These are phyloP conservation scores for Vaccinium macrocarpon DNA, from an alignment of 148 eudicot genomes.

Conservation along the genomic window DNA sequence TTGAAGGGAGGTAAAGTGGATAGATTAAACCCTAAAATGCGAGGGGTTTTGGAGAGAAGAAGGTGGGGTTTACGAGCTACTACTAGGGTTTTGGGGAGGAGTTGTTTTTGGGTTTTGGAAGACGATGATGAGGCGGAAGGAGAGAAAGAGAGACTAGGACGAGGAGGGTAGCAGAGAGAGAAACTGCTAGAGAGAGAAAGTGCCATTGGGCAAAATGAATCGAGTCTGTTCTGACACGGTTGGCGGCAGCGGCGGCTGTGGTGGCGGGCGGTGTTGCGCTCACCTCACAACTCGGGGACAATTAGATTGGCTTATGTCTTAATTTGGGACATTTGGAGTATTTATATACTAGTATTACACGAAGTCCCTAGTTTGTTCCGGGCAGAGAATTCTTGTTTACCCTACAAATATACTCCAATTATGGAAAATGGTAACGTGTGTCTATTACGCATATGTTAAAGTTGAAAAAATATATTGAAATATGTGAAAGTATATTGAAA, in stretches of 20 bases:
- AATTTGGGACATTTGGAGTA: too few species aligned
- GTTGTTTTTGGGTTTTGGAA: background rate
- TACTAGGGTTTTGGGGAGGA: background rate
- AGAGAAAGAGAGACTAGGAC: background rate
- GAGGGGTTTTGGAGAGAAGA: background rate
- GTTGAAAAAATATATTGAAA: too few species aligned
- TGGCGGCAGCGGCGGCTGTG: background rate
- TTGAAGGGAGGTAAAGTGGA: background rate
- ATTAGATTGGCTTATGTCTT: background rate
- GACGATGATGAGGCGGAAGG: background rate
- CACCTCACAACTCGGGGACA: background rate
- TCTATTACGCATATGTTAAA: too few species aligned
- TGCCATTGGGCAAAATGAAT: background rate
- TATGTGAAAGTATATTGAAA: too few species aligned
- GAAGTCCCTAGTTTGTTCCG: too few species aligned
- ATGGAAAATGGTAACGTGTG: too few species aligned
- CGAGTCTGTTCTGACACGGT: background rate
- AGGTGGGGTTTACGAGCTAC: background rate
- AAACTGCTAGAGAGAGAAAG: constrained; percentile 2
- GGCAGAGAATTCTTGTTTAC: too few species aligned
- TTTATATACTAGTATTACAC: too few species aligned
- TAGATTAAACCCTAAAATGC: background rate
- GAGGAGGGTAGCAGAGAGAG: constrained; percentile 8
- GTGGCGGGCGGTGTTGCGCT: background rate
- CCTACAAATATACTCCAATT: too few species aligned